Evolutionary conservation across 768 basidiomycete genomes (phyloP), one percentile per base, ranked within the genome.

Genomic region (Lepiota brunneoincarnata): DNA sequence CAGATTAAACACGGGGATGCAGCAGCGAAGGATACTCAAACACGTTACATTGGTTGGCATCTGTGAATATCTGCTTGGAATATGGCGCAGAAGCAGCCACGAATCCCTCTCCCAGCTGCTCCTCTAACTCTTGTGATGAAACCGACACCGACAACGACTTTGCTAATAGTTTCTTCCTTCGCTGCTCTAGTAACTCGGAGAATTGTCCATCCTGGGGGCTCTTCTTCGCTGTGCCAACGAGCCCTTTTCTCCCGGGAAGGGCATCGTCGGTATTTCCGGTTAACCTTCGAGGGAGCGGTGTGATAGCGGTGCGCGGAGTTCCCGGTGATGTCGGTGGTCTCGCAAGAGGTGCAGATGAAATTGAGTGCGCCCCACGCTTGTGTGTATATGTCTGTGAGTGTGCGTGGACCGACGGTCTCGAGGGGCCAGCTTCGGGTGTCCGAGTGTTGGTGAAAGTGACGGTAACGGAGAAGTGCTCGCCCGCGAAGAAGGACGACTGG

Each of bases 401-500:
- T 7, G 51, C 24, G 15, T 48, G 49, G 10, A 41, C 37, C 2
- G 51, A 34, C 12, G 48, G 61, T 56, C 59, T 64, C 17, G 69
- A 67, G 40, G 70, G 72, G 11, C 69, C 72, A 23, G 69, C 63
- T 20, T 75, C 73, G 4, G 83, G 76, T 0, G 84, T 76, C 23
- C 83, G 83, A 3, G 84, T 86, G 66, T 96, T 97, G 46, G 89
- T 87, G 69, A 97, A 93, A 0, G 89, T 88, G 59, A 98, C 84
- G 3, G 84, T 87, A 11, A 91, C 91, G 2, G 84, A 76, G 69
- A 96, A 92, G 0, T 81, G 74, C 69, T 98, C 95, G 53, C 95
- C 95, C 0, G 95, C 92, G 67, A 95, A 98, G 71, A 89, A 98
- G 0, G 93, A 91, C 0, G 91, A 88, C 58, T 93, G 89, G 0